Percentiles rank a stretch among this genome's conserved stretches.
Conservation (phyloP, 1,139 yeast species). For the Hansenula sp. region DNA sequence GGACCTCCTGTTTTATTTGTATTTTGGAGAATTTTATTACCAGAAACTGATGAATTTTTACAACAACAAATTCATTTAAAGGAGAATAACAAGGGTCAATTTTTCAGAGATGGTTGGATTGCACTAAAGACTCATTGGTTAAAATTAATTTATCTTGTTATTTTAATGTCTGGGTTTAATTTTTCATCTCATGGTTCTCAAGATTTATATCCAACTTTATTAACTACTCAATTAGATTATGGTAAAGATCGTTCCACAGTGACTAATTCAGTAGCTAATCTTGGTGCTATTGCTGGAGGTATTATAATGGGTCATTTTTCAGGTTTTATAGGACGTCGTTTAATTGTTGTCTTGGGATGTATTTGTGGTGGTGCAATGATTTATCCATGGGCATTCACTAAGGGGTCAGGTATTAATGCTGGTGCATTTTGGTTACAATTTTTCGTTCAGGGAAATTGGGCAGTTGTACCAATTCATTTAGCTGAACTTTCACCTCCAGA, state of each 20-base stretch:
- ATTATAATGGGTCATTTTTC: constrained; percentile 57
- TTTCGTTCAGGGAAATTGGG: constrained; percentile 88
- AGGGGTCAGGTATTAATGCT: constrained; percentile 58
- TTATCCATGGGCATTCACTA: constrained; percentile 70
- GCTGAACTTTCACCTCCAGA: constrained; percentile 78
- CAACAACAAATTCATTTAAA: constrained; percentile 28
- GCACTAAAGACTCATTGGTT: constrained; percentile 39
- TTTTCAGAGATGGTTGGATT: constrained; percentile 17
- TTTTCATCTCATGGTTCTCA: constrained; percentile 74
- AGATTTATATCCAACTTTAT: constrained; percentile 65
- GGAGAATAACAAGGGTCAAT: constrained; percentile 21
- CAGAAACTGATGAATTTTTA: constrained; percentile 57
- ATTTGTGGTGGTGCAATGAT: constrained; percentile 62
- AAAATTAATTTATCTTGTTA: constrained; percentile 43
- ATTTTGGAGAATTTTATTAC: constrained; percentile 48
- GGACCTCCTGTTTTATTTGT: constrained; percentile 60
- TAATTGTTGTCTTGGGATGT: constrained; percentile 54
- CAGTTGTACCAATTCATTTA: constrained; percentile 74
- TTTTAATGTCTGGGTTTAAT: constrained; percentile 61
- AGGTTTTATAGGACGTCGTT: constrained; percentile 56
- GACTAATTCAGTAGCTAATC: constrained; percentile 63
- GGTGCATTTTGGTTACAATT: constrained; percentile 77
- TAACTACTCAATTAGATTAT: constrained; percentile 49
- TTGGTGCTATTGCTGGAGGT: constrained; percentile 71
- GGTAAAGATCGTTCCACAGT: constrained; percentile 53